Percentiles rank a stretch among this genome's conserved stretches.
Evolutionary conservation across 805 yeast species (phyloP).

Genomic region (Saccharomyces mikatae): DNA sequence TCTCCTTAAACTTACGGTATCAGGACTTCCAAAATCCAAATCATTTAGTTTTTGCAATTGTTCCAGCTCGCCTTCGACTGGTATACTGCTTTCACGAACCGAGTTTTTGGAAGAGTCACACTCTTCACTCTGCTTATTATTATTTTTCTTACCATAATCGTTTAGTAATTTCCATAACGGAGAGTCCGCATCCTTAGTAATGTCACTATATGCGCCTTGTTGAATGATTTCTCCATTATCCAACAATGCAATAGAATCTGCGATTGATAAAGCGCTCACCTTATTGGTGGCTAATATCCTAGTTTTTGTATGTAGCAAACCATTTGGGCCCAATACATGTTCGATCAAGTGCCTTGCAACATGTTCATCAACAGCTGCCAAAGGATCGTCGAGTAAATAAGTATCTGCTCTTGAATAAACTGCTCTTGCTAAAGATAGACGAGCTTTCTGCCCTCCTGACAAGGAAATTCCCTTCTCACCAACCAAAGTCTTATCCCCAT

Average conservation of each 20-base stretch:
- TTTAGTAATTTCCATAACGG: conserved; percentile 46
- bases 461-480: conserved; percentile 96
- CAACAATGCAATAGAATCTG: conserved; percentile 61
- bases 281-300: conserved; percentile 80
- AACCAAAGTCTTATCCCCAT: conserved; percentile 86
- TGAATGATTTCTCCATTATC: conserved; percentile 61
- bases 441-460: conserved; percentile 97
- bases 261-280: conserved; percentile 70
- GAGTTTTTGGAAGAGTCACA: conserved; percentile 2
- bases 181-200: conserved; percentile 37
- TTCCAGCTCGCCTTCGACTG: conserved; percentile 25
- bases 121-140: conserved; percentile 9
- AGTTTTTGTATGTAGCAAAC: conserved; percentile 66
- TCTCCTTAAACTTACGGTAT: conserved; percentile 42
- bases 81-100: conserved; percentile 18
- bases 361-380: conserved; percentile 96
- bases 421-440: conserved; percentile 89
- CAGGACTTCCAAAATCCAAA: conserved; percentile 24
- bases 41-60: conserved; percentile 25
- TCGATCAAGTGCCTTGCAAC: conserved; percentile 81
- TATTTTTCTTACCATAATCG: conserved; percentile 51
- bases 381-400: conserved; percentile 81
- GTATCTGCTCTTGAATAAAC: conserved; percentile 92
- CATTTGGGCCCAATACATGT: conserved; percentile 74
- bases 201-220: conserved; percentile 52